Conservation (phyloP, 1,284 basidiomycete genomes). For the Ceratobasidium sp. region DNA sequence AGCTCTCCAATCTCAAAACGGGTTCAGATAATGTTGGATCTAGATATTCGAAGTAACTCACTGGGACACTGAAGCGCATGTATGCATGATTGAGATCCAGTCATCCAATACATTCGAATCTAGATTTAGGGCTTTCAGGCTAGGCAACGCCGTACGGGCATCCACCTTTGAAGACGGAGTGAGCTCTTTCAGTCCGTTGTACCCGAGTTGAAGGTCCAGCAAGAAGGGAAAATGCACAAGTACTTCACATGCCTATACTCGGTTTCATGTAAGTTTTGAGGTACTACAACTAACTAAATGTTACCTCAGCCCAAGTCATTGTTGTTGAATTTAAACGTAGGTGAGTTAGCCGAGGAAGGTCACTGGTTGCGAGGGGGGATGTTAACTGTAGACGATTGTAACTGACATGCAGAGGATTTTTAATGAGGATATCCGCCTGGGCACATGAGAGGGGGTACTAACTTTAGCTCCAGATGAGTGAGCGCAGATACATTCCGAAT, state of each 20-base stretch:
- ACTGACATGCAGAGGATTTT: constrained; percentile 55
- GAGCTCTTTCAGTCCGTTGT: constrained; percentile 69
- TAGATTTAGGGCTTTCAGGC: constrained; percentile 73
- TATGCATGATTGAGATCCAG: constrained; percentile 66
- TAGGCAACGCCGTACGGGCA: constrained; percentile 43
- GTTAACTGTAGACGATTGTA: constrained; percentile 64
- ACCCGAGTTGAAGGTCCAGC: constrained; percentile 75
- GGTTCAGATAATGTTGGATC: constrained; percentile 28
- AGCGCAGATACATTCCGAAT: constrained; percentile 70
- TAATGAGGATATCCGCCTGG: not conserved
- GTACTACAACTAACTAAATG: not conserved
- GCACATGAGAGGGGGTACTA: constrained; percentile 49
- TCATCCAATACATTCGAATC: constrained; percentile 73
- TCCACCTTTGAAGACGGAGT: constrained; percentile 45
- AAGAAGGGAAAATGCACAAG: constrained; percentile 69
- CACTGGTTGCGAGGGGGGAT: not conserved
- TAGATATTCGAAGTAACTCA: constrained; percentile 54
- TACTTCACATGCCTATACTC: constrained; percentile 56
- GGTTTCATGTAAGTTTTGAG: not conserved
- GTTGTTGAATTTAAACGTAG: constrained; percentile 81
- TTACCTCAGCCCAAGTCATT: constrained; percentile 75
- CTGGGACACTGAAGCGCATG: constrained; percentile 63
- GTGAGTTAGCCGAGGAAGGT: constrained; percentile 57
- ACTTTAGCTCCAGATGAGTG: constrained; percentile 82
- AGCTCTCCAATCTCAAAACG: constrained; percentile 62